Conservation (phyloP, 2,329 filamentous ascomycete genomes). For the Cladosporium phlei region DNA sequence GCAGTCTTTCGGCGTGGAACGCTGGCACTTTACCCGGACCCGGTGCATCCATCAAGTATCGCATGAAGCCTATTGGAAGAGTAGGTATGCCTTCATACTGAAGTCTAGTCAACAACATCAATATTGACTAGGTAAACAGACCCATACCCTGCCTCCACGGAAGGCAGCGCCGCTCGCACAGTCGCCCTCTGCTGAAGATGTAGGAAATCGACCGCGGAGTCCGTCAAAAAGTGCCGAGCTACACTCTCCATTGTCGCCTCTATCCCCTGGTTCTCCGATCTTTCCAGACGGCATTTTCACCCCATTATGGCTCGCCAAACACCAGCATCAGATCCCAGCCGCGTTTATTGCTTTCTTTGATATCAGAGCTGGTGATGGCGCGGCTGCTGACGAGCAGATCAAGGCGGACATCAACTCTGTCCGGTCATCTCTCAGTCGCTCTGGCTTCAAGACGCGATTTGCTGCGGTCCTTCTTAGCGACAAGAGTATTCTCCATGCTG, state of each 20-base stretch:
- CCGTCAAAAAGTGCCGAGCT: conserved; percentile 48
- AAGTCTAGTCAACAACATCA: neutral
- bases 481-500: conserved; percentile 53
- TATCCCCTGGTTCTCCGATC: conserved; percentile 74
- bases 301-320: conserved; percentile 78
- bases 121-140: conserved; percentile 36
- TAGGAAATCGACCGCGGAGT: conserved; percentile 45
- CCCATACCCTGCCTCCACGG: conserved; percentile 55
- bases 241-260: conserved; percentile 86
- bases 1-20: conserved; percentile 26
- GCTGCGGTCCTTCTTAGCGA: conserved; percentile 75
- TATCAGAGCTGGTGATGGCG: conserved; percentile 59
- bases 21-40: conserved; percentile 24
- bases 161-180: conserved; percentile 58
- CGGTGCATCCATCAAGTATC: conserved; percentile 22
- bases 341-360: conserved; percentile 76
- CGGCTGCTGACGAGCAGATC: conserved; percentile 68
- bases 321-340: conserved; percentile 77
- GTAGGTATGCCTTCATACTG: conserved; percentile 59
- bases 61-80: conserved; percentile 58
- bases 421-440: conserved; percentile 62
- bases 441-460: conserved; percentile 72
- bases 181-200: conserved; percentile 37
- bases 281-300: conserved; percentile 89
- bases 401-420: conserved; percentile 80